Evolutionary conservation across 139 green algal species (phyloP).

Genomic region (Choricystis sp.): DNA sequence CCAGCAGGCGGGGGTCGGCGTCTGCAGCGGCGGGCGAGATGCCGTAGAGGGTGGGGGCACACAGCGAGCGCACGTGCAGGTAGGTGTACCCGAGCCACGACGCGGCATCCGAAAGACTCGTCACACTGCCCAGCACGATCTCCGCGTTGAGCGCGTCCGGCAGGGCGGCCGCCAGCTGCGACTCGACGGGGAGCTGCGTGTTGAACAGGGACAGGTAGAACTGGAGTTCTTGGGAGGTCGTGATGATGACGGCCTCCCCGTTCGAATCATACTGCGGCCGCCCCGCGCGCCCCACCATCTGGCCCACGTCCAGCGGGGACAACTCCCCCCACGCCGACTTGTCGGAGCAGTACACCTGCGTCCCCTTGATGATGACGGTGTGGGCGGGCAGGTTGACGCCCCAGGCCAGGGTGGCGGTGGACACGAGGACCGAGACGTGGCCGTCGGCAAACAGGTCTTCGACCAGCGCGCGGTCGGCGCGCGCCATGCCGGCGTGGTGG

Average conservation of each 20-base stretch:
- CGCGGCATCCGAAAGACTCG: conserved; percentile 64
- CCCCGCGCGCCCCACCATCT: conserved; percentile 95
- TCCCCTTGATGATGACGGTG: conserved; percentile 99
- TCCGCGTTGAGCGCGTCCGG: conserved; percentile 93
- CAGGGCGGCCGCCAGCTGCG: conserved; percentile 71
- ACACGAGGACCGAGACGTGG: conserved; percentile 91
- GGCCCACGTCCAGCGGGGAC: conserved; percentile 90
- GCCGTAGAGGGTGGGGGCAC: conserved; percentile 79
- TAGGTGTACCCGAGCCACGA: conserved; percentile 89
- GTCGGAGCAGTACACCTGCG: conserved; percentile 89
- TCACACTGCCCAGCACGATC: conserved; percentile 79
- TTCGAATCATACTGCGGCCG: conserved; percentile 90
- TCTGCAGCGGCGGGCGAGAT: conserved; percentile 60
- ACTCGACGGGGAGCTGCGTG: conserved; percentile 95
- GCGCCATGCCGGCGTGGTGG: conserved; percentile 90
- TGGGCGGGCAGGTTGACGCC: conserved; percentile 97
- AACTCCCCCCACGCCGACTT: conserved; percentile 86
- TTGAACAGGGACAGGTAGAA: conserved; percentile 98
- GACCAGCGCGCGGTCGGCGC: conserved; percentile 83
- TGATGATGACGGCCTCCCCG: conserved; percentile 96
- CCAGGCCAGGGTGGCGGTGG: conserved; percentile 94
- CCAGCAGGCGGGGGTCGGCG: conserved; percentile 49
- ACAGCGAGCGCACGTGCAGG: conserved; percentile 93
- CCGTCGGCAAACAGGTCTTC: conserved; percentile 95
- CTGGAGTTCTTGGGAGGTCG: conserved; percentile 77